Base-by-base conservation (phyloP, 2,329 filamentous ascomycete species). In the Epichloe uncinata region DNA sequence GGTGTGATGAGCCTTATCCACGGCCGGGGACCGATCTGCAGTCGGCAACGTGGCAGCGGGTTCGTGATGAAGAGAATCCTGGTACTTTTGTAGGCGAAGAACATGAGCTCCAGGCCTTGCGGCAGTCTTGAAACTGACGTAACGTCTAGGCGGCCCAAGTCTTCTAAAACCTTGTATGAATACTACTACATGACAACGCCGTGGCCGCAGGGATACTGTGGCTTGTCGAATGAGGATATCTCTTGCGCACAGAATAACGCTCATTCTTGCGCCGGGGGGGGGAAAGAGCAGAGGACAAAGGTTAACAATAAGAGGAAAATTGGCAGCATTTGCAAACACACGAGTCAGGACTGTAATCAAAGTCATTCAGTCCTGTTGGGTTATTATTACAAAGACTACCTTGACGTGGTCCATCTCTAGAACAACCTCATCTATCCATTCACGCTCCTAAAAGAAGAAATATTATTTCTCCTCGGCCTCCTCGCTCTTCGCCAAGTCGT, bases 401-500 rank as follows among this genome's bases (percentile, higher is more conserved):
- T 34, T 42, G 16, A 33, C 7, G 47, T 18, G 43, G 45, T 48
- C 52, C 51, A 46, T 46, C 48, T 55, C 51, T 50, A 47, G 36
- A 33, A 30, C 40, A 33, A 35, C 22, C 41, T 42, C 47, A 51
- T 55, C 47, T 26, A 46, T 56, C 48, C 43, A 42, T 42, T 22
- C 50, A 34, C 49, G 37, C 41, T 36, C 8, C 11, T 33, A 40
- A 26, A n/a, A 18, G 30, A 36, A 35, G 1, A 12, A 22, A 12
- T 11, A 45, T 58, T 73, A 81, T 64, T 79, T 79, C 56, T 82
- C 82, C 63, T 88, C 82, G 13, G 79, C 67, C 56, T 81, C 81
- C 64, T 91, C 86, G 57, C 82, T 79, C 77, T 95, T 97, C 54
- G 88, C 91, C 66, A 98, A 71, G 60, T 91, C 91, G 62, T 98